These are phyloP conservation scores for Adenanthera pavonina DNA, from an alignment of 306 rosid genomes.

Conservation along the genomic window DNA sequence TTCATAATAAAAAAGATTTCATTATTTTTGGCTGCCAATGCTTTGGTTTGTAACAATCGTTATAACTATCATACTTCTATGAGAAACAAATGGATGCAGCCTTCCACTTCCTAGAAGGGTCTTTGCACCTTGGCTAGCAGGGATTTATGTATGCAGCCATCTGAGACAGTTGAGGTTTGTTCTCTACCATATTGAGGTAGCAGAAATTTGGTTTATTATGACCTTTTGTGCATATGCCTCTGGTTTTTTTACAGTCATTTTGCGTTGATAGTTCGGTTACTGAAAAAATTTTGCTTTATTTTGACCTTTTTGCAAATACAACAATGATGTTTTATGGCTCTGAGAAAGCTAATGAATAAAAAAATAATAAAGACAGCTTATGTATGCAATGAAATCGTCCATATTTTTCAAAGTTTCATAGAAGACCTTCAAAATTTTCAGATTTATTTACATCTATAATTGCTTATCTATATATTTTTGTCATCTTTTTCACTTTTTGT, in stretches of 20 bases:
- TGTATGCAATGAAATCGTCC: too few relatives aligned
- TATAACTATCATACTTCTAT: constrained; percentile 16
- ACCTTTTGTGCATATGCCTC: constrained; percentile 19
- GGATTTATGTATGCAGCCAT: constrained; percentile 70
- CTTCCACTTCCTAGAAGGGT: constrained; percentile 92
- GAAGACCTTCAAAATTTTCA: too few relatives aligned
- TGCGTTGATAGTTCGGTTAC: too few relatives aligned
- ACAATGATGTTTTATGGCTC: too few relatives aligned
- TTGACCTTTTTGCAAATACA: too few relatives aligned
- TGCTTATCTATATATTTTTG: too few relatives aligned
- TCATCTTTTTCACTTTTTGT: too few relatives aligned
- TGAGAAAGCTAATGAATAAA: too few relatives aligned
- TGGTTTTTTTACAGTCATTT: constrained; percentile 11
- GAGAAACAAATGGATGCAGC: constrained; percentile 60
- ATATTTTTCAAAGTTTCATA: too few relatives aligned
- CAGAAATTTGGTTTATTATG: constrained; percentile 5
- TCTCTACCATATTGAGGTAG: background rate
- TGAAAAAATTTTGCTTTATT: too few relatives aligned
- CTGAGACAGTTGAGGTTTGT: constrained; percentile 84
- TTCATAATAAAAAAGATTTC: constrained; percentile 22
- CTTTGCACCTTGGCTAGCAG: constrained; percentile 87
- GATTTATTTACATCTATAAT: too few relatives aligned
- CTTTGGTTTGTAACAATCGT: constrained; percentile 31
- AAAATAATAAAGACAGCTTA: too few relatives aligned
- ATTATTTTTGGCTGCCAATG: constrained; percentile 25